phyloP scores from a whole-genome alignment of 1,139 yeast genomes.

The Debaryomyces udenii region DNA sequence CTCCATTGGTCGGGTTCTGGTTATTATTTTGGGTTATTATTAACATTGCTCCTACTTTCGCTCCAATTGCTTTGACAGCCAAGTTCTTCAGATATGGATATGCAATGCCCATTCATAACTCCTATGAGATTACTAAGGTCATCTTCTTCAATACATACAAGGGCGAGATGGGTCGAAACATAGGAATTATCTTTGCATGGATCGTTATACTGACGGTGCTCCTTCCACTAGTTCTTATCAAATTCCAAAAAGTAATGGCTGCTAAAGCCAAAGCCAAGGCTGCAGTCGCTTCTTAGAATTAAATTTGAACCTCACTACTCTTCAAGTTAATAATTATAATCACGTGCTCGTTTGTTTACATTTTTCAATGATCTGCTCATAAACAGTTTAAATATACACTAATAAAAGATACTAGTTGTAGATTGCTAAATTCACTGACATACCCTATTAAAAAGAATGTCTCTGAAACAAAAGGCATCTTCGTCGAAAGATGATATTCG shows the following conservation, averaged over 20 bases:
- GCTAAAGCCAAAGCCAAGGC: constrained; percentile 20
- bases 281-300: not conserved
- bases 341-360: constrained; percentile 7
- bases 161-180: constrained; percentile 41
- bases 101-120: constrained; percentile 42
- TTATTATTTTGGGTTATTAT: constrained; percentile 43
- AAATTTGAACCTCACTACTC: too few relatives aligned
- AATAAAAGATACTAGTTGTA: too few relatives aligned
- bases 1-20: constrained; percentile 49
- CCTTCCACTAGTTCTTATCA: constrained; percentile 45
- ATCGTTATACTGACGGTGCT: constrained; percentile 30
- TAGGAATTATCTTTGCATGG: constrained; percentile 41
- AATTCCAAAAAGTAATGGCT: constrained; percentile 32
- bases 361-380: constrained; percentile 1
- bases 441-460: constrained; percentile 12
- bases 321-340: not conserved
- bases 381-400: not conserved
- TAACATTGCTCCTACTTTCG: constrained; percentile 42
- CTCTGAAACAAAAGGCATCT: constrained; percentile 15
- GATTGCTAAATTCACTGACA: not conserved
- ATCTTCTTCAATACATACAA: constrained; percentile 40
- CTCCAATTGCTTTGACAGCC: constrained; percentile 39
- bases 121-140: constrained; percentile 41
- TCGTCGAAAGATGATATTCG: constrained; percentile 45
- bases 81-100: constrained; percentile 41